Percentiles rank a stretch among this genome's conserved stretches.
Conservation (phyloP, 1,139 yeast species). For the Yamadazyma epiphylla region DNA sequence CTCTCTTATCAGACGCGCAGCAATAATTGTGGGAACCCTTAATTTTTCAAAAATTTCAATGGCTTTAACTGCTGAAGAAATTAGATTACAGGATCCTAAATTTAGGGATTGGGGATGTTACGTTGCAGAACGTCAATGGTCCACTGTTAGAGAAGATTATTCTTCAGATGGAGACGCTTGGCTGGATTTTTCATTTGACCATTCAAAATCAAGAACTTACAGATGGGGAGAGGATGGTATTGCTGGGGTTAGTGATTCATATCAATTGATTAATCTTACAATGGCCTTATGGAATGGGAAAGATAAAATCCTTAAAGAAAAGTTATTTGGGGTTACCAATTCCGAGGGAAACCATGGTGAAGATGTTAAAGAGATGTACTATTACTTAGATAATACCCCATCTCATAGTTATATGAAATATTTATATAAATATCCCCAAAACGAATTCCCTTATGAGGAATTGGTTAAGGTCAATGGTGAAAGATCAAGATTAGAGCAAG, state of each 20-base stretch:
- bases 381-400: conserved; percentile 88
- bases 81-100: conserved; percentile 52
- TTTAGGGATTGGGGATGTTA: conserved; percentile 95
- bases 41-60: not conserved
- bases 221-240: conserved; percentile 98
- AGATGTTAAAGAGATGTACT: conserved; percentile 82
- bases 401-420: conserved; percentile 93
- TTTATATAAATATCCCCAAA: conserved; percentile 87
- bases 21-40: not conserved
- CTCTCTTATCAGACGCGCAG: too few species aligned
- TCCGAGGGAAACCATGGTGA: conserved; percentile 96
- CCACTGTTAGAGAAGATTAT: conserved; percentile 91
- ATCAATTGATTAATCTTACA: conserved; percentile 71
- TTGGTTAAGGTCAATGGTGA: conserved; percentile 67
- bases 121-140: conserved; percentile 90
- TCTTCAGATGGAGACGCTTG: conserved; percentile 88
- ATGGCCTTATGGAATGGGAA: conserved; percentile 92
- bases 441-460: conserved; percentile 77
- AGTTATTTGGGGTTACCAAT: conserved; percentile 85
- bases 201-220: conserved; percentile 77
- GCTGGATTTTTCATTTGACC: conserved; percentile 87
- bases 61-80: conserved; percentile 56
- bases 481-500: conserved; percentile 60
- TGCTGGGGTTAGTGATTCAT: conserved; percentile 87
- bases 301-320: conserved; percentile 83